Conservation (phyloP, 1,139 yeast genomes). For the Geotrichum siamense region DNA sequence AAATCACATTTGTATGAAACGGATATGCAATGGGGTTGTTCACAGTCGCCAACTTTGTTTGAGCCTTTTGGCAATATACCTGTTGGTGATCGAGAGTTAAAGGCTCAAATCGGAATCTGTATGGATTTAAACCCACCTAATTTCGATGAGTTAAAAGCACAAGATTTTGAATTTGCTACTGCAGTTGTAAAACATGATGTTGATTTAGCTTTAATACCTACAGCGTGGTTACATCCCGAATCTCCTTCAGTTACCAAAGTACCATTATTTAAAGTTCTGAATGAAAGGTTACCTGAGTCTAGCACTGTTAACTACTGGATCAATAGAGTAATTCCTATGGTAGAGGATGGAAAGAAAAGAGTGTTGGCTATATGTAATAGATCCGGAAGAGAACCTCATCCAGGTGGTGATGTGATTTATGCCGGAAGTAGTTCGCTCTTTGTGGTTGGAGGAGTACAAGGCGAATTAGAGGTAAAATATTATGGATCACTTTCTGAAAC, state of each 20-base stretch:
- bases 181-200: slow-evolving; percentile 45
- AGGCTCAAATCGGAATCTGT: slow-evolving; percentile 67
- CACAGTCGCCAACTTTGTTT: slow-evolving; percentile 47
- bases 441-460: slow-evolving; percentile 16
- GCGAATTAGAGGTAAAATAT: slow-evolving; percentile 14
- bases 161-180: slow-evolving; percentile 59
- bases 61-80: slow-evolving; percentile 10
- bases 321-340: slow-evolving; percentile 58
- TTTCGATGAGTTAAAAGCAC: slow-evolving; percentile 67
- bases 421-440: slow-evolving; percentile 54
- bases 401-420: slow-evolving; percentile 61
- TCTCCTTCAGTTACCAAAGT: slow-evolving; percentile 24
- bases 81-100: background rate
- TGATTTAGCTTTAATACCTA: slow-evolving; percentile 63
- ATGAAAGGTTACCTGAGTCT: slow-evolving; percentile 32
- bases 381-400: slow-evolving; percentile 62
- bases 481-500: slow-evolving; percentile 25
- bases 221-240: slow-evolving; percentile 73
- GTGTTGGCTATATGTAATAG: slow-evolving; percentile 57
- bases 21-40: slow-evolving; percentile 76
- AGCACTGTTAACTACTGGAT: slow-evolving; percentile 58
- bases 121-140: slow-evolving; percentile 90
- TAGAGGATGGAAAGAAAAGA: slow-evolving; percentile 32
- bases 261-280: slow-evolving; percentile 19
- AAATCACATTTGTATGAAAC: slow-evolving; percentile 73